Conservation (phyloP, 129 eudicot genomes). For the Arctium minus region DNA sequence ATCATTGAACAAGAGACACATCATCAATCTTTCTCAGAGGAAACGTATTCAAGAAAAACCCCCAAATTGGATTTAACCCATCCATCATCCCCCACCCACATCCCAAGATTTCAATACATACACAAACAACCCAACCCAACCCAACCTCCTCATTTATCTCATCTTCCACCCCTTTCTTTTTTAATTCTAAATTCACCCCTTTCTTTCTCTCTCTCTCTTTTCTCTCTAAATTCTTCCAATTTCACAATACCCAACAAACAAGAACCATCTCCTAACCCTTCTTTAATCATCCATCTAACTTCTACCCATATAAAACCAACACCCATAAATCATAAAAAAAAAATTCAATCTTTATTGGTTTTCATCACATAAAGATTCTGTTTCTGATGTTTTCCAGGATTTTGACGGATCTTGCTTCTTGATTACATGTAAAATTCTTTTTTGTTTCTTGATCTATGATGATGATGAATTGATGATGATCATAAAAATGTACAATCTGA, state of each 20-base stretch:
- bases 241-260: conserved; percentile 4
- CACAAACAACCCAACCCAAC: neutral
- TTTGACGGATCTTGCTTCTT: conserved; percentile 44
- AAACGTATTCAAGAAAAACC: conserved; percentile 46
- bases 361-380: neutral
- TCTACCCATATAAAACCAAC: conserved; percentile 14
- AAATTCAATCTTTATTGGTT: neutral
- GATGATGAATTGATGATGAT: conserved; percentile 38
- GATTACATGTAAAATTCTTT: conserved; percentile 43
- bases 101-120: conserved; percentile 10
- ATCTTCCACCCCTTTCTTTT: conserved; percentile 19
- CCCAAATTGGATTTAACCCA: conserved; percentile 35
- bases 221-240: conserved; percentile 23
- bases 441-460: conserved; percentile 47
- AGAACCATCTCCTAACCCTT: conserved; percentile 19
- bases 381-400: conserved; percentile 15
- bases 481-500: conserved; percentile 35
- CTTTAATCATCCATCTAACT: conserved; percentile 25
- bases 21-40: conserved; percentile 34
- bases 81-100: conserved; percentile 10
- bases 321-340: neutral
- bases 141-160: conserved; percentile 31
- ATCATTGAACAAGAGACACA: conserved; percentile 40
- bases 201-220: conserved; percentile 21
- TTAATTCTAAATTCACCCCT: neutral